Conservation (phyloP, 1,284 basidiomycete genomes). For the Ganoderma multipileum region DNA sequence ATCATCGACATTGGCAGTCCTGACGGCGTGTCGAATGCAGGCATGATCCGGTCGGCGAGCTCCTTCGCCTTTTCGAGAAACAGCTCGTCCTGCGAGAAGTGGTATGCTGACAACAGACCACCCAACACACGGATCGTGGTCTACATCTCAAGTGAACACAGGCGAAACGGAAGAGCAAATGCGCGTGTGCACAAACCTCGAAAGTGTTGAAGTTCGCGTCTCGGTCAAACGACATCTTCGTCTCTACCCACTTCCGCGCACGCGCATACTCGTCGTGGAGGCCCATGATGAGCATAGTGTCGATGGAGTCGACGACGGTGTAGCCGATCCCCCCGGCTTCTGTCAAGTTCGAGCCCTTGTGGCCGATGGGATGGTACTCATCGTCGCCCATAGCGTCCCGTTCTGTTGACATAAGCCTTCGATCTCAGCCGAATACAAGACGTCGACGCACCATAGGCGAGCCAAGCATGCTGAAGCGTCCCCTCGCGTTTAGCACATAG, state of each 20-base stretch:
- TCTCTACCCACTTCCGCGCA: constrained; percentile 81
- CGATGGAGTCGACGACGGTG: constrained; percentile 83
- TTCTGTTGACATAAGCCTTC: constrained; percentile 56
- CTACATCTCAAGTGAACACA: constrained; percentile 40
- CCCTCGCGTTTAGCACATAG: constrained; percentile 7
- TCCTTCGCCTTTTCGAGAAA: constrained; percentile 83
- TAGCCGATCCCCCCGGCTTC: constrained; percentile 84
- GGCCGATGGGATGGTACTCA: constrained; percentile 86
- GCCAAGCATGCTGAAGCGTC: constrained; percentile 73
- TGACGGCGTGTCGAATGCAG: constrained; percentile 82
- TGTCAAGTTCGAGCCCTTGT: constrained; percentile 79
- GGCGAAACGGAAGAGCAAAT: background rate
- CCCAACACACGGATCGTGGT: constrained; percentile 86
- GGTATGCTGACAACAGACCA: constrained; percentile 85
- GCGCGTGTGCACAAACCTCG: constrained; percentile 64
- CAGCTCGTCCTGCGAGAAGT: constrained; percentile 71
- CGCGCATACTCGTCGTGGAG: constrained; percentile 80
- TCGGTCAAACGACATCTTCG: constrained; percentile 77
- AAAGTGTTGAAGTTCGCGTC: constrained; percentile 90
- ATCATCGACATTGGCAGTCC: constrained; percentile 85
- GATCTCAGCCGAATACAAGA: constrained; percentile 9
- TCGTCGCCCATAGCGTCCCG: constrained; percentile 89
- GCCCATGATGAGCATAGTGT: constrained; percentile 89
- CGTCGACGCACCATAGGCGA: constrained; percentile 68
- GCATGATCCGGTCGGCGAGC: constrained; percentile 86